Conservation (phyloP, 345 rosid species). For the Carallia brachiata region DNA sequence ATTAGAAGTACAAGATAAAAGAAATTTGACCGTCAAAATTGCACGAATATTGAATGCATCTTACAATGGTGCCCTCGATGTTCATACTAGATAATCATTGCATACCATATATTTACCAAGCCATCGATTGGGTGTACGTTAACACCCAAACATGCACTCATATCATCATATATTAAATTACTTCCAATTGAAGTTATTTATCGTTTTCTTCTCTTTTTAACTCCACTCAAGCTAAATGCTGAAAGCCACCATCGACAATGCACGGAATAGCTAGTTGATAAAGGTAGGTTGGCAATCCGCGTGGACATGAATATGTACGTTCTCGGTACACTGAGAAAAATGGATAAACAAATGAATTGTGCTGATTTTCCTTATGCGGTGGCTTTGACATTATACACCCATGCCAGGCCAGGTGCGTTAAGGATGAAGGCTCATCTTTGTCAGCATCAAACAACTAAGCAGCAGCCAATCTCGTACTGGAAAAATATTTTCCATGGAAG, state of each 20-base stretch:
- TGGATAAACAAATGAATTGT: background rate
- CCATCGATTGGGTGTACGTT: too few relatives aligned
- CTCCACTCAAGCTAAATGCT: background rate
- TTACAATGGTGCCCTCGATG: too few relatives aligned
- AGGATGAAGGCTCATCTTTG: background rate
- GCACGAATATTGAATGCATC: too few relatives aligned
- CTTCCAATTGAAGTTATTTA: background rate
- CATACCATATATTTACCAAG: too few relatives aligned
- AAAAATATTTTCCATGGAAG: background rate
- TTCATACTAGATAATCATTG: too few relatives aligned
- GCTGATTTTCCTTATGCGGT: background rate
- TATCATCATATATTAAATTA: background rate
- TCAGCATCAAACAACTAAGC: background rate
- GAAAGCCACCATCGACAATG: constrained; percentile 6
- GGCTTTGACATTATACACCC: background rate
- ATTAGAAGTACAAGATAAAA: too few relatives aligned
- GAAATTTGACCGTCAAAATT: too few relatives aligned
- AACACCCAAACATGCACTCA: too few relatives aligned
- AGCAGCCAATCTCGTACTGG: background rate
- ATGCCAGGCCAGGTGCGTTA: constrained; percentile 14
- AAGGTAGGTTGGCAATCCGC: background rate
- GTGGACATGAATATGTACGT: constrained; percentile 9
- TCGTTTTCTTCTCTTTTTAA: background rate
- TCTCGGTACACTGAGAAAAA: constrained; percentile 1
- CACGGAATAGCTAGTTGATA: constrained; percentile 3